Conservation (phyloP, 2,329 filamentous ascomycete species). For the Coniosporium tulheliwenetii region DNA sequence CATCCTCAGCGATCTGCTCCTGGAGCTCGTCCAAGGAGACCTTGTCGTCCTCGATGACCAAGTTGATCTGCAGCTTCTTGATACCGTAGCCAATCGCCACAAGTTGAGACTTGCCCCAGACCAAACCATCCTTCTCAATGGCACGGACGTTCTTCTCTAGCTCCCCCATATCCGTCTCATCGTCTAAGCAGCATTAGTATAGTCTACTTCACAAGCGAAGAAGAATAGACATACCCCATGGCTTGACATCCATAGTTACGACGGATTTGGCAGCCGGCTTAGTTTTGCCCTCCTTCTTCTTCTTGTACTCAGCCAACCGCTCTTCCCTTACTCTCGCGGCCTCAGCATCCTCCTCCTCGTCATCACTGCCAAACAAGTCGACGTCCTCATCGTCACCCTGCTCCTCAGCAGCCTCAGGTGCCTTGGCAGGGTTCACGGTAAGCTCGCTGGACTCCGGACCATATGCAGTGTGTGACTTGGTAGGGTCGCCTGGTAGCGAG, state of each 20-base stretch:
- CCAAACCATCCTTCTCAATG: slow-evolving; percentile 84
- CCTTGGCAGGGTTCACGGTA: slow-evolving; percentile 74
- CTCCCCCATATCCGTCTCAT: slow-evolving; percentile 81
- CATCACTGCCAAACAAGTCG: slow-evolving; percentile 85
- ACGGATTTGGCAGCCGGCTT: slow-evolving; percentile 93
- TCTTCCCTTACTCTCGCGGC: slow-evolving; percentile 72
- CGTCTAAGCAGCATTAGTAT: slow-evolving; percentile 38
- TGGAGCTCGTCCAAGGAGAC: slow-evolving; percentile 75
- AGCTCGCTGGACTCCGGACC: slow-evolving; percentile 69
- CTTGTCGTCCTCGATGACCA: slow-evolving; percentile 96
- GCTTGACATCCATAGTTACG: slow-evolving; percentile 93
- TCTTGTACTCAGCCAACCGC: slow-evolving; percentile 82
- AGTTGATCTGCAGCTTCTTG: slow-evolving; percentile 98
- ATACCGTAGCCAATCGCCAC: slow-evolving; percentile 91
- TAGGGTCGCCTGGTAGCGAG: slow-evolving; percentile 77
- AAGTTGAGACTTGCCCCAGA: slow-evolving; percentile 87
- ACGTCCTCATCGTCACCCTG: slow-evolving; percentile 66
- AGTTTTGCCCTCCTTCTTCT: slow-evolving; percentile 89
- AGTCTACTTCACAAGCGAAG: neutral
- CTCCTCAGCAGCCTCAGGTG: slow-evolving; percentile 48
- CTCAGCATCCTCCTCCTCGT: slow-evolving; percentile 88
- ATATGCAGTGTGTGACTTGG: slow-evolving; percentile 78
- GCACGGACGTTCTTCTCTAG: slow-evolving; percentile 67
- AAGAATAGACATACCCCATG: slow-evolving; percentile 63
- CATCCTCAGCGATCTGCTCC: slow-evolving; percentile 69